phyloP scores from a whole-genome alignment of 2,329 filamentous ascomycete species.

The Elsinoe perseae region DNA sequence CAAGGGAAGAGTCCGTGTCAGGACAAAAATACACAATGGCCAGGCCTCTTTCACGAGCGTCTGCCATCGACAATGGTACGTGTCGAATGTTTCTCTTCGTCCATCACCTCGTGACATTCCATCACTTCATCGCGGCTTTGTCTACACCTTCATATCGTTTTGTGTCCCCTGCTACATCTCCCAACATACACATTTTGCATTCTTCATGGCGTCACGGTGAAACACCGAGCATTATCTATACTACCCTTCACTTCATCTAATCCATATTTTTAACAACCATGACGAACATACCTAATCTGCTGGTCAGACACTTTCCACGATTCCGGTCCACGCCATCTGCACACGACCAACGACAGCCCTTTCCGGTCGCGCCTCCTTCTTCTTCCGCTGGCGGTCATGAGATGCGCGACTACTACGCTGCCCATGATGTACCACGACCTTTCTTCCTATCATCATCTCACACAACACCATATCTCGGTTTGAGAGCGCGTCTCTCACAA shows the following conservation, averaged over 20 bases:
- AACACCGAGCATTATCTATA: constrained; percentile 12
- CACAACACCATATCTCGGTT: constrained; percentile 81
- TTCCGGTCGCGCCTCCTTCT: constrained; percentile 50
- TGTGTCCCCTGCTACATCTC: constrained; percentile 24
- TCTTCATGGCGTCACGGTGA: constrained; percentile 22
- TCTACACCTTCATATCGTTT: constrained; percentile 20
- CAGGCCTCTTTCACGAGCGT: constrained; percentile 24
- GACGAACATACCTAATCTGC: constrained; percentile 17
- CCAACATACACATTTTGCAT: constrained; percentile 20
- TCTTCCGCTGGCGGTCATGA: constrained; percentile 55
- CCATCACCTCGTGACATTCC: not conserved
- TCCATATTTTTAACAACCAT: not conserved
- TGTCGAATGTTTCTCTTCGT: not conserved
- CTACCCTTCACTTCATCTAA: not conserved
- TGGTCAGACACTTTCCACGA: constrained; percentile 19
- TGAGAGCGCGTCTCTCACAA: constrained; percentile 83
- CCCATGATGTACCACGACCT: constrained; percentile 49
- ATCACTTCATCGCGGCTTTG: not conserved
- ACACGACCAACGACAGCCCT: constrained; percentile 47
- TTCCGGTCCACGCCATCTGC: constrained; percentile 39
- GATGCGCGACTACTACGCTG: constrained; percentile 53
- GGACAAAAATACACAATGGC: constrained; percentile 24
- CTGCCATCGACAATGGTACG: constrained; percentile 11
- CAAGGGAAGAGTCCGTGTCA: constrained; percentile 22
- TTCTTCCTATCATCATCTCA: constrained; percentile 32